A percentile compares a stretch with the other conserved stretches of the same genome.
Evolutionary conservation across 2,329 filamentous ascomycete species (phyloP).

Genomic region (Pseudogymnoascus sp.): DNA sequence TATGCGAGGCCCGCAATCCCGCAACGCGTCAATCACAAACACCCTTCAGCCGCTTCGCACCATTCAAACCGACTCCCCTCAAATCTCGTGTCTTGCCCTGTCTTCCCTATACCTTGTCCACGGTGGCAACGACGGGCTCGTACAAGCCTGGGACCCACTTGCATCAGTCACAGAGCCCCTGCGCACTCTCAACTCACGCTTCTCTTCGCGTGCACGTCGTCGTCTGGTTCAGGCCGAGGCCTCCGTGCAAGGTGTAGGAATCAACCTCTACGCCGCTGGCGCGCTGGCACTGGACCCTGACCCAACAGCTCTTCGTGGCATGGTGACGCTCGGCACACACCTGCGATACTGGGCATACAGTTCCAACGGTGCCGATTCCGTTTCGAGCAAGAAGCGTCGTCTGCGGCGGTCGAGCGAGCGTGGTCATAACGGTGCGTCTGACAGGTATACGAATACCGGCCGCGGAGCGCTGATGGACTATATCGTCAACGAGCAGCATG

Average conservation of each 20-base stretch:
- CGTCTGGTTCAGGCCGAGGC: conserved; percentile 61
- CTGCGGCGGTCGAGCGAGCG: conserved; percentile 56
- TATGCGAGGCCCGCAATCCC: conserved; percentile 56
- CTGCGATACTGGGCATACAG: conserved; percentile 92
- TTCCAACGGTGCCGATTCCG: conserved; percentile 66
- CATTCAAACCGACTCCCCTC: conserved; percentile 84
- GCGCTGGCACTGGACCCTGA: conserved; percentile 85
- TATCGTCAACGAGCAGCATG: conserved; percentile 77
- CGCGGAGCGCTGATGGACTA: conserved; percentile 69
- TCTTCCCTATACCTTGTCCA: conserved; percentile 85
- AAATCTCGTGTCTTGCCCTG: conserved; percentile 74
- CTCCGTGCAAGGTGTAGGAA: conserved; percentile 60
- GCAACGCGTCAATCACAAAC: conserved; percentile 46
- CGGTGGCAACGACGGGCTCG: conserved; percentile 88
- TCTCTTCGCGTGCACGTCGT: conserved; percentile 74
- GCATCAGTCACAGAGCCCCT: conserved; percentile 72
- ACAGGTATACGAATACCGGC: conserved; percentile 53
- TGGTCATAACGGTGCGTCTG: conserved; percentile 49
- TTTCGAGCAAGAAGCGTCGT: conserved; percentile 70
- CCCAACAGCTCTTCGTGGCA: conserved; percentile 73
- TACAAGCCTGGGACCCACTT: conserved; percentile 95
- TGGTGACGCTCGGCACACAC: conserved; percentile 79
- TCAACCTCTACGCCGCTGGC: conserved; percentile 73
- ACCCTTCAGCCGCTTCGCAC: conserved; percentile 64
- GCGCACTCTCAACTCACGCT: conserved; percentile 78